These are phyloP conservation scores for Vaccinium macrocarpon DNA, from an alignment of 148 eudicot species.

Conservation along the genomic window DNA sequence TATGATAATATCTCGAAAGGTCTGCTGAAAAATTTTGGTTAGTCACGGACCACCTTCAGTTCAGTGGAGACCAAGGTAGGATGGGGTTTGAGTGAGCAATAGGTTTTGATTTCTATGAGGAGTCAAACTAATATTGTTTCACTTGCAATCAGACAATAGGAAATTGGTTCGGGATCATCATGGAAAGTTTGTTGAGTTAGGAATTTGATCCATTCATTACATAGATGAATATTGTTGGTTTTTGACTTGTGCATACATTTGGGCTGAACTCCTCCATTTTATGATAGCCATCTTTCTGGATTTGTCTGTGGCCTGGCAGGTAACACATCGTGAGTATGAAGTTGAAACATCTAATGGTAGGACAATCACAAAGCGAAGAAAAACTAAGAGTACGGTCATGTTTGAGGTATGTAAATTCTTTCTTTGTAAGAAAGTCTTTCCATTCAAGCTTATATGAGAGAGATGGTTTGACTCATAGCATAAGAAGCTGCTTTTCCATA, in stretches of 20 bases:
- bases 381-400: conserved; percentile 92
- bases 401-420: conserved; percentile 54
- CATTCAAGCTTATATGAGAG: neutral
- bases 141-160: neutral
- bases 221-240: neutral
- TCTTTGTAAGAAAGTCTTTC: conserved; percentile 11
- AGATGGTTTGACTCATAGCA: neutral
- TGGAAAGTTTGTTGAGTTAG: neutral
- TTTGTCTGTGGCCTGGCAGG: conserved; percentile 43
- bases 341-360: conserved; percentile 86
- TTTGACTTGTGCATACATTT: neutral
- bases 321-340: conserved; percentile 89
- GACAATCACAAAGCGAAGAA: conserved; percentile 75
- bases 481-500: neutral
- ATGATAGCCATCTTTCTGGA: conserved; percentile 7
- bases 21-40: neutral
- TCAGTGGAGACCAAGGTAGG: neutral
- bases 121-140: neutral
- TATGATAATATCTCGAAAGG: neutral
- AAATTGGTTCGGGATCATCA: neutral
- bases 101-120: neutral
- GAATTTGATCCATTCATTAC: no score
- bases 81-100: neutral
- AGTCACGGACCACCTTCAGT: neutral
- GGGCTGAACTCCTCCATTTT: conserved; percentile 9